A percentile compares a stretch with the other conserved stretches of the same genome.
Evolutionary conservation across 1,139 yeast species (phyloP).

Genomic region (Candida neerlandica): DNA sequence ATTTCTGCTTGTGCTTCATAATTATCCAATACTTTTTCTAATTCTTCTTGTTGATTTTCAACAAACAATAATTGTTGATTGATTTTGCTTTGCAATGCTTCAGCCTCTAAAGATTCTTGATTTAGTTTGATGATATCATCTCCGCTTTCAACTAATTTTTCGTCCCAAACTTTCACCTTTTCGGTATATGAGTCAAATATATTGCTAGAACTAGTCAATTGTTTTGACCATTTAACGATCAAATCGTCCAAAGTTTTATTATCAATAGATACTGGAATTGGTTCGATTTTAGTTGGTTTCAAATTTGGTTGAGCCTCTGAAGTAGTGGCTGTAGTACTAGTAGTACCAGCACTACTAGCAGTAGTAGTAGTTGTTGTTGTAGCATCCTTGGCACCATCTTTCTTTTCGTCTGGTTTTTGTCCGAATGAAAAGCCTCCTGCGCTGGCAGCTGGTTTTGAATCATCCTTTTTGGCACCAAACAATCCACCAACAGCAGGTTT

Average conservation of each 20-base stretch:
- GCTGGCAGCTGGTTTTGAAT: slow-evolving; percentile 15
- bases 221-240: slow-evolving; percentile 90
- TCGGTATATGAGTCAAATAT: slow-evolving; percentile 78
- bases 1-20: slow-evolving; percentile 85
- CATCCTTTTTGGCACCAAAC: slow-evolving; percentile 29
- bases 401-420: slow-evolving; percentile 23
- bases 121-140: slow-evolving; percentile 80
- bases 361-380: slow-evolving; percentile 11
- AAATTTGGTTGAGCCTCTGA: slow-evolving; percentile 28
- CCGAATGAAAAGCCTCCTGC: slow-evolving; percentile 27
- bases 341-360: slow-evolving; percentile 9
- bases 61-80: slow-evolving; percentile 87
- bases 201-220: slow-evolving; percentile 69
- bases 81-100: slow-evolving; percentile 78
- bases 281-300: slow-evolving; percentile 56
- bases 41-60: slow-evolving; percentile 89
- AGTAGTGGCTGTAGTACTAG: slow-evolving; percentile 15
- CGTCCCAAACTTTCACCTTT: slow-evolving; percentile 84
- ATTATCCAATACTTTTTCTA: slow-evolving; percentile 77
- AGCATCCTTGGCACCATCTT: slow-evolving; percentile 20
- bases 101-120: slow-evolving; percentile 79
- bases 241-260: slow-evolving; percentile 93
- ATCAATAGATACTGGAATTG: slow-evolving; percentile 76
- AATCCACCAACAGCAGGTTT: slow-evolving; percentile 19
- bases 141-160: slow-evolving; percentile 78